phyloP scores from a whole-genome alignment of 495 filamentous ascomycete species.

The Aspergillus carlsbadensis region DNA sequence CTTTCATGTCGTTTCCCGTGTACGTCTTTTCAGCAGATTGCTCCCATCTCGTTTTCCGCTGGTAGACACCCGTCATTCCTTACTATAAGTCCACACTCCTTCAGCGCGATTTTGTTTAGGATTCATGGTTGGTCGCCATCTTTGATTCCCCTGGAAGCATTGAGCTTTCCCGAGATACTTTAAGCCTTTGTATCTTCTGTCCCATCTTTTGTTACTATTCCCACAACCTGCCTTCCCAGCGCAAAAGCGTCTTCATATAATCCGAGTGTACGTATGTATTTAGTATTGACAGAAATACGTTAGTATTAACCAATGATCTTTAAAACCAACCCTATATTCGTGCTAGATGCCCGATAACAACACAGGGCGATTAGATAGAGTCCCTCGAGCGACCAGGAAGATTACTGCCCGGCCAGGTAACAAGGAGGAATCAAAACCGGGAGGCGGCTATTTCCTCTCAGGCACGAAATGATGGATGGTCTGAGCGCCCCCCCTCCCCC shows the following conservation, averaged over 20 bases:
- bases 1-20: slow-evolving; percentile 20
- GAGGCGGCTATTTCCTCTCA: no score
- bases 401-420: no score
- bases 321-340: neutral
- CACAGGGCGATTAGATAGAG: no score
- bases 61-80: slow-evolving; percentile 24
- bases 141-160: slow-evolving; percentile 28
- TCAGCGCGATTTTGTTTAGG: slow-evolving; percentile 24
- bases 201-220: slow-evolving; percentile 14
- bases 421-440: no score
- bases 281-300: slow-evolving; percentile 27
- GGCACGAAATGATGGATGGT: no score
- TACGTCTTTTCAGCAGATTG: slow-evolving; percentile 10
- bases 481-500: no score
- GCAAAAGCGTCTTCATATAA: slow-evolving; percentile 19
- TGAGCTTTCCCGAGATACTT: slow-evolving; percentile 14
- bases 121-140: slow-evolving; percentile 20
- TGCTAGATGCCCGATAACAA: no score
- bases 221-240: neutral
- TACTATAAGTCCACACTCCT: slow-evolving; percentile 17
- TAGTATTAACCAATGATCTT: neutral
- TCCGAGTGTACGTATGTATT: slow-evolving; percentile 28
- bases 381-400: no score
- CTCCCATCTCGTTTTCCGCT: slow-evolving; percentile 6
- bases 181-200: slow-evolving; percentile 16